Conservation (phyloP, 805 yeast genomes). For the Naumovozyma castellii region DNA sequence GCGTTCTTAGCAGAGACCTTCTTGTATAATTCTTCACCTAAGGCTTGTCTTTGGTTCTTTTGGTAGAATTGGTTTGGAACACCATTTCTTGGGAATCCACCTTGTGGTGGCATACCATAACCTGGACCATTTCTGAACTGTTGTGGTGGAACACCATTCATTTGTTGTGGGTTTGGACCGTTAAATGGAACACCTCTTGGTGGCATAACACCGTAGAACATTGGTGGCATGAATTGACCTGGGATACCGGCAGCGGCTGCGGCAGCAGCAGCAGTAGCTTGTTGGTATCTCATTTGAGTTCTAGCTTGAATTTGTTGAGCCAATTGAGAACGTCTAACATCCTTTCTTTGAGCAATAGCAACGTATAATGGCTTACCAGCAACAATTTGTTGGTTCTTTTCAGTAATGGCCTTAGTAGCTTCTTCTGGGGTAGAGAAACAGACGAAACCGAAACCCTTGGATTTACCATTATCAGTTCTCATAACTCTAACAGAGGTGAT, state of each 20-base stretch:
- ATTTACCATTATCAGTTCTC: slow-evolving; percentile 89
- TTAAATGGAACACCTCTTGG: slow-evolving; percentile 79
- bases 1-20: slow-evolving; percentile 79
- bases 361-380: slow-evolving; percentile 94
- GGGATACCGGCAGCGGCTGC: slow-evolving; percentile 33
- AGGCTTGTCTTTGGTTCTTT: slow-evolving; percentile 91
- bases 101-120: slow-evolving; percentile 77
- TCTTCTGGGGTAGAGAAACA: slow-evolving; percentile 97
- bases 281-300: slow-evolving; percentile 97
- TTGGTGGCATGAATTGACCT: slow-evolving; percentile 34
- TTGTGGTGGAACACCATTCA: slow-evolving; percentile 65
- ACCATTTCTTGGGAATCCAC: slow-evolving; percentile 36
- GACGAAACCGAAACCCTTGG: slow-evolving; percentile 97
- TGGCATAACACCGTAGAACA: slow-evolving; percentile 45
- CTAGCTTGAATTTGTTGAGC: slow-evolving; percentile 97
- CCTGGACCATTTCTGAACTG: slow-evolving; percentile 68
- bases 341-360: slow-evolving; percentile 98
- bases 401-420: slow-evolving; percentile 96
- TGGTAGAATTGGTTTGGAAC: slow-evolving; percentile 44
- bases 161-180: slow-evolving; percentile 73
- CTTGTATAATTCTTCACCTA: slow-evolving; percentile 96
- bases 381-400: slow-evolving; percentile 95
- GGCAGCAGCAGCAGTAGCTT: slow-evolving; percentile 60
- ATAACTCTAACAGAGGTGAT: slow-evolving; percentile 94
- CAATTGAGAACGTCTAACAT: slow-evolving; percentile 91